Conservation (phyloP, 371 early-diverging fungal species). For the Zopfochytrium polystomum region DNA sequence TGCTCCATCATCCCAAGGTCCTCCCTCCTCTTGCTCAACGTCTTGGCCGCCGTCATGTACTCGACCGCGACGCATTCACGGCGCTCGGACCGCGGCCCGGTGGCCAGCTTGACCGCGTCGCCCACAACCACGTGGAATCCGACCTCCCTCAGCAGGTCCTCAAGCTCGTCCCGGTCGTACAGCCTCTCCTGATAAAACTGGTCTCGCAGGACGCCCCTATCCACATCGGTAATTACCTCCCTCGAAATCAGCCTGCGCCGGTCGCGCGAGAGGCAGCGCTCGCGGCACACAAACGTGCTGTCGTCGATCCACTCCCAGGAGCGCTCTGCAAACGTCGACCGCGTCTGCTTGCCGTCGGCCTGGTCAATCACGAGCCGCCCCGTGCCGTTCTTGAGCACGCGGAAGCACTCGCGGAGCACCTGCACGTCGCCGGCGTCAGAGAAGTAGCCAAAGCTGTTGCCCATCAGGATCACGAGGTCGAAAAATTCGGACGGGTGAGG, state of each 20-base stretch:
- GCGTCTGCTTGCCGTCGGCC: constrained; percentile 57
- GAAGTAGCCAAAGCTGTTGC: constrained; percentile 63
- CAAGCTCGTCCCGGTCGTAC: constrained; percentile 48
- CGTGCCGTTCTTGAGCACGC: constrained; percentile 49
- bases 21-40: constrained; percentile 55
- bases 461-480: constrained; percentile 59
- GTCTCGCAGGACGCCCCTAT: constrained; percentile 58
- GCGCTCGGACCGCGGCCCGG: not conserved
- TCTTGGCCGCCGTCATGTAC: constrained; percentile 41
- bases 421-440: constrained; percentile 39
- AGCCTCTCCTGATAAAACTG: constrained; percentile 64
- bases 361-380: constrained; percentile 55
- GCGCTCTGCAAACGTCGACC: constrained; percentile 49
- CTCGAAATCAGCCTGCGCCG: constrained; percentile 49
- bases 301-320: constrained; percentile 69
- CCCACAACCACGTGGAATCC: constrained; percentile 36
- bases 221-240: constrained; percentile 52
- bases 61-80: no score
- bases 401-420: constrained; percentile 47
- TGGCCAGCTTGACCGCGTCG: constrained; percentile 5
- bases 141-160: constrained; percentile 32
- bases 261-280: constrained; percentile 53
- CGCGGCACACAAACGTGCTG: constrained; percentile 59
- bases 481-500: constrained; percentile 49
- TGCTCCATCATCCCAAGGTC: constrained; percentile 68